Conservation (phyloP, 768 basidiomycete species). For the Hydnomerulius pinastri region DNA sequence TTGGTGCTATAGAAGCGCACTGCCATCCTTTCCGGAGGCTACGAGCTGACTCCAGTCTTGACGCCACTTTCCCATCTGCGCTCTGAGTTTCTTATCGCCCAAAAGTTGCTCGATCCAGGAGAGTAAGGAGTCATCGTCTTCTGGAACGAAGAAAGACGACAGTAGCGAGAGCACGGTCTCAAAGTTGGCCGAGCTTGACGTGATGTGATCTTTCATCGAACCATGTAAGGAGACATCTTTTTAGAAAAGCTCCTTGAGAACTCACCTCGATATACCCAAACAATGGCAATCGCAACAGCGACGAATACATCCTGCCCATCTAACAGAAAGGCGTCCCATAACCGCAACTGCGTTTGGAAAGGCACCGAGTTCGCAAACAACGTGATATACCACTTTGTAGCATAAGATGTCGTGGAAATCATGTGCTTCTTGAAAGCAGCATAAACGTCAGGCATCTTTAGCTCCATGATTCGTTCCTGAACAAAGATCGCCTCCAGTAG, state of each 20-base stretch:
- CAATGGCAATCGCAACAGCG: slow-evolving; percentile 80
- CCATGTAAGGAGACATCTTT: slow-evolving; percentile 4
- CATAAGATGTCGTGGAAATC: slow-evolving; percentile 93
- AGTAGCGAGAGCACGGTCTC: slow-evolving; percentile 90
- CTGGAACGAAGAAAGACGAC: slow-evolving; percentile 93
- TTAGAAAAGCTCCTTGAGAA: slow-evolving; percentile 4
- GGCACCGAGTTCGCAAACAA: slow-evolving; percentile 94
- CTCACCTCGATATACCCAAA: slow-evolving; percentile 89
- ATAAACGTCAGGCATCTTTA: slow-evolving; percentile 89
- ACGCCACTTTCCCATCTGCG: slow-evolving; percentile 76
- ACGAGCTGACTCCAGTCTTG: slow-evolving; percentile 77
- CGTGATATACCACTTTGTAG: slow-evolving; percentile 99
- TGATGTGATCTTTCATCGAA: slow-evolving; percentile 69
- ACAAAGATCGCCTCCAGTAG: slow-evolving; percentile 95
- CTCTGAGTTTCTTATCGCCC: slow-evolving; percentile 63
- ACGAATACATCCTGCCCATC: slow-evolving; percentile 92
- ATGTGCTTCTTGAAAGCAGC: slow-evolving; percentile 82
- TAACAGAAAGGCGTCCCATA: slow-evolving; percentile 93
- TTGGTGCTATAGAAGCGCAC: slow-evolving; percentile 53
- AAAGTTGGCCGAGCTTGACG: slow-evolving; percentile 76
- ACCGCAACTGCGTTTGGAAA: slow-evolving; percentile 88
- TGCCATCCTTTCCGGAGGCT: slow-evolving; percentile 58
- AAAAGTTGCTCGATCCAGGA: slow-evolving; percentile 73
- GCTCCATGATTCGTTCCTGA: slow-evolving; percentile 86
- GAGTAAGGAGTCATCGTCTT: slow-evolving; percentile 82